These are phyloP conservation scores for Fonsecaea nubica DNA, from an alignment of 2,329 filamentous ascomycete genomes.

Conservation along the genomic window DNA sequence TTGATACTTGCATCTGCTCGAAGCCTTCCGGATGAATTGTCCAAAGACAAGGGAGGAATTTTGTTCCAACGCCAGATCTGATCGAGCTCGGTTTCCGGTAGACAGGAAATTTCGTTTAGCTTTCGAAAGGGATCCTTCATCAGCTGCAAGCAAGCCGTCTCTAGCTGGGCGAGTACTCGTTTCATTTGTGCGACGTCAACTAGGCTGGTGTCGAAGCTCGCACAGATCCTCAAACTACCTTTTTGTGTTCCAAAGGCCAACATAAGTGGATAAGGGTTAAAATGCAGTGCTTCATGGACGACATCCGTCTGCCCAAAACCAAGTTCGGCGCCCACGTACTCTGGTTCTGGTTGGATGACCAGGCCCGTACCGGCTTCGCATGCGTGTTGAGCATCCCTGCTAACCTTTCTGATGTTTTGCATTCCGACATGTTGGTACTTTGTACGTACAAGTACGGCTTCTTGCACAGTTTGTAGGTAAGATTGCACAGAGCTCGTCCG, in stretches of 20 bases:
- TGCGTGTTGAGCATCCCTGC: constrained; percentile 53
- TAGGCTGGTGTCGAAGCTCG: constrained; percentile 69
- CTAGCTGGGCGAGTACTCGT: constrained; percentile 60
- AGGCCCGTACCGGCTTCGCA: constrained; percentile 57
- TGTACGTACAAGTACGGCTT: constrained; percentile 63
- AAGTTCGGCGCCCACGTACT: constrained; percentile 47
- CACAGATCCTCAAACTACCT: constrained; percentile 64
- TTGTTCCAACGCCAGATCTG: constrained; percentile 55
- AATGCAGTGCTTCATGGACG: constrained; percentile 64
- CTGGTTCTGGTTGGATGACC: constrained; percentile 50
- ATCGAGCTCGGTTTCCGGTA: constrained; percentile 41
- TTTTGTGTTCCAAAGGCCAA: constrained; percentile 54
- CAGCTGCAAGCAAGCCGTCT: constrained; percentile 59
- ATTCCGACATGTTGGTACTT: constrained; percentile 70
- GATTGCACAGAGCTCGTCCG: constrained; percentile 49
- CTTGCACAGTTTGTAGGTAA: constrained; percentile 64
- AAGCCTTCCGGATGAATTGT: constrained; percentile 38
- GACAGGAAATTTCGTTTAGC: constrained; percentile 46
- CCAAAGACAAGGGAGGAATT: constrained; percentile 46
- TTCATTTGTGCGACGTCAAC: constrained; percentile 61
- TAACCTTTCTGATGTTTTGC: constrained; percentile 61
- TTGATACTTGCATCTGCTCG: constrained; percentile 15
- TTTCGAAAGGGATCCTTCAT: constrained; percentile 43
- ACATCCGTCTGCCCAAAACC: constrained; percentile 54
- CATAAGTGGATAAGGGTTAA: constrained; percentile 60